These are phyloP conservation scores for Chimonanthus praecox DNA, from an alignment of 164 flowering plant species.

Conservation along the genomic window DNA sequence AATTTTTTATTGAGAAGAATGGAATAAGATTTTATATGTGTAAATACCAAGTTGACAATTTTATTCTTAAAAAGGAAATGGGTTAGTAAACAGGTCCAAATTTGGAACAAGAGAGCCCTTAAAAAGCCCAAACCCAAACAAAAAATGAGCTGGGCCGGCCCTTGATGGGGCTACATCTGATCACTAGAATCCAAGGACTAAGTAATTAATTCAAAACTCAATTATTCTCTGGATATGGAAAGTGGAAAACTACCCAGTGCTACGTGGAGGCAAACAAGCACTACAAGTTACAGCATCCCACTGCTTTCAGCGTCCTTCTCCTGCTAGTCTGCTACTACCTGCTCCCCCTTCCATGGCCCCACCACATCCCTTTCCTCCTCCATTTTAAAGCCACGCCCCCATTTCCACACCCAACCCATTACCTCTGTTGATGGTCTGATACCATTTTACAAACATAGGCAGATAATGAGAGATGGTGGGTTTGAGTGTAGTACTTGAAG, in stretches of 20 bases:
- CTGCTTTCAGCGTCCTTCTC: neutral
- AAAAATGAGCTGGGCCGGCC: neutral
- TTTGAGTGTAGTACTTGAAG: constrained; percentile 53
- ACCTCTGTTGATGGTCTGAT: neutral
- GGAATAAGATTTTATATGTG: too few species aligned
- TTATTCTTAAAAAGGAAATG: too few species aligned
- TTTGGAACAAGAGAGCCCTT: neutral
- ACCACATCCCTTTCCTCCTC: neutral
- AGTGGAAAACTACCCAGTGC: neutral
- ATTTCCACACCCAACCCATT: neutral
- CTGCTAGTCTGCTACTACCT: constrained; percentile 2
- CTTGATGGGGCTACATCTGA: neutral
- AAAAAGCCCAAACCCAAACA: neutral
- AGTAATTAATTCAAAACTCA: neutral
- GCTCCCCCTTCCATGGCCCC: neutral
- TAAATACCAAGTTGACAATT: too few species aligned
- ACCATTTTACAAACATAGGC: neutral
- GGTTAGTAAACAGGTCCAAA: too few species aligned
- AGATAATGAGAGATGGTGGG: constrained; percentile 51
- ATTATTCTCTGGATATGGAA: constrained; percentile 3
- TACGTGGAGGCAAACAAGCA: constrained; percentile 4
- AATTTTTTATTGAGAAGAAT: too few species aligned
- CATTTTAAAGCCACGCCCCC: neutral
- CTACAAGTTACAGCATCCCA: constrained; percentile 5
- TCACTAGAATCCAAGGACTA: neutral